A percentile compares a stretch with the other conserved stretches of the same genome.
These are phyloP conservation scores for Oryza punctata DNA, from an alignment of 176 grass and related monocot species.

Conservation along the genomic window DNA sequence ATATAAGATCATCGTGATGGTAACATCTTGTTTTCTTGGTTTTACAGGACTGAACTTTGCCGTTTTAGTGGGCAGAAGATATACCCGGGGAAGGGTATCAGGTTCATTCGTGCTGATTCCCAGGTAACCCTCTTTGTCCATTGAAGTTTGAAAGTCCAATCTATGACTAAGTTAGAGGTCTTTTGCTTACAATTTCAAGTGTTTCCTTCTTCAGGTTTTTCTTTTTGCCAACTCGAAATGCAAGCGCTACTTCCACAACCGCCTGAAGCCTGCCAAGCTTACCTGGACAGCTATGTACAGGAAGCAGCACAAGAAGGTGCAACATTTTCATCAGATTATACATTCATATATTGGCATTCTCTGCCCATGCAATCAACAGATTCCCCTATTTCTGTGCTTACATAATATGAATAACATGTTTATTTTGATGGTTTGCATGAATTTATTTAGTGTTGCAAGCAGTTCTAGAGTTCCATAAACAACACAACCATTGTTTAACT, in stretches of 20 bases:
- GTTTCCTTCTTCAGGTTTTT: constrained; percentile 55
- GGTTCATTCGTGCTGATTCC: constrained; percentile 80
- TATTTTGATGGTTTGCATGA: background rate
- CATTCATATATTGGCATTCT: background rate
- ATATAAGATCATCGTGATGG: background rate
- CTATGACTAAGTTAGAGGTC: background rate
- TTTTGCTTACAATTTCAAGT: background rate
- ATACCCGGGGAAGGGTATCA: constrained; percentile 89
- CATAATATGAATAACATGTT: constrained; percentile 7
- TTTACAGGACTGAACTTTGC: constrained; percentile 86
- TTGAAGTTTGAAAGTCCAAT: background rate
- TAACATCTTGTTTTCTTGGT: background rate
- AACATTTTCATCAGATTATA: background rate
- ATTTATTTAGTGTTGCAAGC: background rate
- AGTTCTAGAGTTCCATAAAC: background rate
- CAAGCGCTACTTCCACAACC: constrained; percentile 92
- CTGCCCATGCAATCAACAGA: background rate
- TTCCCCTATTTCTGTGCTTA: background rate
- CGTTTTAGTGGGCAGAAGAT: constrained; percentile 92
- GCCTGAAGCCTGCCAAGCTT: constrained; percentile 92
- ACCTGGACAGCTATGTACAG: constrained; percentile 93
- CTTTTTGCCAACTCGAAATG: constrained; percentile 95
- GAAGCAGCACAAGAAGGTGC: constrained; percentile 97
- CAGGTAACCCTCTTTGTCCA: constrained; percentile 51
- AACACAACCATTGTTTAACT: background rate